Evolutionary conservation across 2,329 filamentous ascomycete species (phyloP).

Genomic region (Colletotrichum salicis): DNA sequence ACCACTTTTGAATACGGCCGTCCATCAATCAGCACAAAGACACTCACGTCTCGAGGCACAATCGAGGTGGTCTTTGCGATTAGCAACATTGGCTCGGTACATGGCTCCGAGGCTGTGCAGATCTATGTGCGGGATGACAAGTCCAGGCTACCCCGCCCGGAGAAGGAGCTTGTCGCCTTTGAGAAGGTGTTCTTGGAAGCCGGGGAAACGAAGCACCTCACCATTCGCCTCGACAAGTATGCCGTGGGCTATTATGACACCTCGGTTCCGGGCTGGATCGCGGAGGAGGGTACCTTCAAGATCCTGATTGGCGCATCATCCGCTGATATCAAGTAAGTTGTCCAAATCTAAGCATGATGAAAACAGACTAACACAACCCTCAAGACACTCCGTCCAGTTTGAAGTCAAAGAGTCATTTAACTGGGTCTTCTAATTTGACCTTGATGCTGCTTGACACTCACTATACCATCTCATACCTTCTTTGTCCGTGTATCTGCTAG

Average conservation of each 20-base stretch:
- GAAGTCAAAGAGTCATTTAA: conserved; percentile 73
- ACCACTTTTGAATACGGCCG: conserved; percentile 74
- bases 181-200: conserved; percentile 70
- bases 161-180: conserved; percentile 78
- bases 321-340: conserved; percentile 60
- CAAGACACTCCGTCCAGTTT: conserved; percentile 54
- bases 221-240: conserved; percentile 59
- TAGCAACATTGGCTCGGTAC: conserved; percentile 64
- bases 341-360: background rate
- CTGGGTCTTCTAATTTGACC: conserved; percentile 66
- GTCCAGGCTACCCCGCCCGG: conserved; percentile 71
- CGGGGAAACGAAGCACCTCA: conserved; percentile 64
- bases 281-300: conserved; percentile 71
- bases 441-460: background rate
- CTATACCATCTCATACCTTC: background rate
- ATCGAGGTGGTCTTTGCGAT: conserved; percentile 60
- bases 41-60: conserved; percentile 50
- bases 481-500: background rate
- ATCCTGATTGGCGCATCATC: conserved; percentile 71
- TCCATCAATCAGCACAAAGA: conserved; percentile 58
- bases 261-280: conserved; percentile 68
- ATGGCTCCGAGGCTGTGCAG: conserved; percentile 74
- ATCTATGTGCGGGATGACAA: conserved; percentile 73
- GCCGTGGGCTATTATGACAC: conserved; percentile 73
- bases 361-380: conserved; percentile 5